These are phyloP conservation scores for Clathrospora elynae DNA, from an alignment of 2,329 filamentous ascomycete genomes.

Conservation along the genomic window DNA sequence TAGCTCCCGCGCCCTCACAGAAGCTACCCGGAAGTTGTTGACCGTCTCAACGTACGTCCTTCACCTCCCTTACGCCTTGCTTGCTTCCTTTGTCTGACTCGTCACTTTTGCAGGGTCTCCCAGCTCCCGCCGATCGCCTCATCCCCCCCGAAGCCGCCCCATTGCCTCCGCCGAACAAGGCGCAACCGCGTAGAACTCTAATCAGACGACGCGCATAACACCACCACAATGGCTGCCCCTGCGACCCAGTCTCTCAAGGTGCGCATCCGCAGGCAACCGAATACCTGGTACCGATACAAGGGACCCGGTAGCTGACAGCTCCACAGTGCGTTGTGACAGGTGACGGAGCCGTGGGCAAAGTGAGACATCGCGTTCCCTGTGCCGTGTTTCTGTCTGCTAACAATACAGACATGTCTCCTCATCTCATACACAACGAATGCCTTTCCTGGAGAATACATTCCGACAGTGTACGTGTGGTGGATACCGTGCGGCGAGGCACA, in stretches of 20 bases:
- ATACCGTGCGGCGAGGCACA: conserved; percentile 10
- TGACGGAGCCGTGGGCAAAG: conserved; percentile 99
- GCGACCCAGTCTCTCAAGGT: conserved; percentile 94
- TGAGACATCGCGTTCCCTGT: conserved; percentile 53
- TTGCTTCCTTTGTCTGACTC: conserved; percentile 13
- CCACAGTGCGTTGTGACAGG: conserved; percentile 94
- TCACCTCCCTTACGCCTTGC: conserved; percentile 12
- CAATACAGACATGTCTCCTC: conserved; percentile 85
- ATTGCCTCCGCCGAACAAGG: conserved; percentile 30
- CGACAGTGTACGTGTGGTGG: conserved; percentile 75
- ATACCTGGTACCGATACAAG: background rate
- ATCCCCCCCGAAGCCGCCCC: conserved; percentile 25
- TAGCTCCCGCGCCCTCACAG: conserved; percentile 31
- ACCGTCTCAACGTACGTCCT: conserved; percentile 26
- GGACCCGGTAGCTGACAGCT: conserved; percentile 21
- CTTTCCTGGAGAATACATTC: conserved; percentile 99
- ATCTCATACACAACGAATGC: conserved; percentile 99
- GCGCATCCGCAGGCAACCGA: conserved; percentile 24
- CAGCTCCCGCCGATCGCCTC: conserved; percentile 21
- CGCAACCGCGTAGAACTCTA: conserved; percentile 23
- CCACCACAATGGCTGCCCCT: conserved; percentile 70
- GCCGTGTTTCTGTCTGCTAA: conserved; percentile 32
- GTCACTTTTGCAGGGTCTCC: conserved; percentile 13
- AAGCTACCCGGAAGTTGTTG: conserved; percentile 25
- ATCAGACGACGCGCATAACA: conserved; percentile 29